Evolutionary conservation across 441 rosid genomes (phyloP).

Genomic region (Flueggea neowawraea): DNA sequence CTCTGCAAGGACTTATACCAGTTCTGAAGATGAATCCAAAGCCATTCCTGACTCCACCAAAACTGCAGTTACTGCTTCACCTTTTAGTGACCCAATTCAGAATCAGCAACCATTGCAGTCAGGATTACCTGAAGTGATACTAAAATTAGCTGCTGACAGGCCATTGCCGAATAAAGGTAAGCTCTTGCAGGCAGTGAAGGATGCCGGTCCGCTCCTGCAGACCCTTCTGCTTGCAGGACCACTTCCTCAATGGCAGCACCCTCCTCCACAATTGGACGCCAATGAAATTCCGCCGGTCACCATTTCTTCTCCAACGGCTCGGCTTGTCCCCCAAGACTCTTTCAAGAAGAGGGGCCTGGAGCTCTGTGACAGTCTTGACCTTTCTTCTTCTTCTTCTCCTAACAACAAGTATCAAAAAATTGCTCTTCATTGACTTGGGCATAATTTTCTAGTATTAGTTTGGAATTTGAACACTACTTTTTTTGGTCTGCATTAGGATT

Average conservation of each 20-base stretch:
- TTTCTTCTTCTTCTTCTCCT: constrained; percentile 37
- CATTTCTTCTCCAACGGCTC: constrained; percentile 39
- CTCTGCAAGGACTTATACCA: constrained; percentile 23
- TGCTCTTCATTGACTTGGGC: constrained; percentile 21
- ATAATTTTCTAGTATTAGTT: constrained; percentile 4
- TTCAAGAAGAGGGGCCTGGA: constrained; percentile 42
- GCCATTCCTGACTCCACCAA: constrained; percentile 10
- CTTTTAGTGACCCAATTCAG: constrained; percentile 1
- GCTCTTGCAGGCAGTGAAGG: constrained; percentile 82
- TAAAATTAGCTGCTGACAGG: constrained; percentile 40
- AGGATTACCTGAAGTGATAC: constrained; percentile 20
- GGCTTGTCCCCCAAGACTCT: constrained; percentile 40
- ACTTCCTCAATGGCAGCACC: constrained; percentile 93
- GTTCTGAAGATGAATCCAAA: constrained; percentile 39
- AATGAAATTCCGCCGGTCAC: constrained; percentile 77
- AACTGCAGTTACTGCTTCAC: constrained; percentile 10
- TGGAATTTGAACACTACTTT: constrained; percentile 19
- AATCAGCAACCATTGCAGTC: neutral
- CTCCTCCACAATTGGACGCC: constrained; percentile 61
- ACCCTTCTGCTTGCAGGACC: constrained; percentile 87
- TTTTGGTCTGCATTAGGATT: constrained; percentile 12
- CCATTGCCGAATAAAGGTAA: constrained; percentile 85
- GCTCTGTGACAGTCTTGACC: constrained; percentile 15
- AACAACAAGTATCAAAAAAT: constrained; percentile 30
- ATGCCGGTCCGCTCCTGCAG: constrained; percentile 83